These are phyloP conservation scores for Shiraia sp. DNA, from an alignment of 2,329 filamentous ascomycete species.

Conservation along the genomic window DNA sequence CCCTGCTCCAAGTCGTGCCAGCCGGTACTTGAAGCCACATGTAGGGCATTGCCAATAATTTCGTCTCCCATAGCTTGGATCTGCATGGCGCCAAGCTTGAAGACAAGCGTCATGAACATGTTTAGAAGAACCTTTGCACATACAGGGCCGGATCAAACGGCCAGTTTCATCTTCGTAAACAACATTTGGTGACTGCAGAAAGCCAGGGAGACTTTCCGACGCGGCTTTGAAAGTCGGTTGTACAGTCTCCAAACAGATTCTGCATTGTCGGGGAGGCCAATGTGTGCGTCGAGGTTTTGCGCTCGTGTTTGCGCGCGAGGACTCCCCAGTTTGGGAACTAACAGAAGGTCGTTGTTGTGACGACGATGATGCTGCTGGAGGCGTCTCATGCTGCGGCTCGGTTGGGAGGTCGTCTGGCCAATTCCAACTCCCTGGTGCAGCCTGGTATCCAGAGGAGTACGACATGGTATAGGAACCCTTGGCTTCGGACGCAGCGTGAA, in stretches of 20 bases:
- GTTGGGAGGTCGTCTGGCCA: conserved; percentile 53
- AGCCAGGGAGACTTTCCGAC: conserved; percentile 58
- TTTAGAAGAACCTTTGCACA: conserved; percentile 89
- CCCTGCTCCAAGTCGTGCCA: conserved; percentile 77
- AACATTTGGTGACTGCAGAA: conserved; percentile 63
- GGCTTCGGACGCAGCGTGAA: conserved; percentile 5
- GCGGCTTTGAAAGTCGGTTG: conserved; percentile 62
- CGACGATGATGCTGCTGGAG: conserved; percentile 18
- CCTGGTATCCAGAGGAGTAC: conserved; percentile 45
- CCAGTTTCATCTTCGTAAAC: conserved; percentile 75
- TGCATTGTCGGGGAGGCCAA: conserved; percentile 76
- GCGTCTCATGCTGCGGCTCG: conserved; percentile 15
- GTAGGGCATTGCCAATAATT: conserved; percentile 89
- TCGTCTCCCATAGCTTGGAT: conserved; percentile 64
- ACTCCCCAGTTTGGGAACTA: conserved; percentile 14
- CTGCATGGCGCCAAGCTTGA: conserved; percentile 76
- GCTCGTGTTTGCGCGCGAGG: conserved; percentile 17
- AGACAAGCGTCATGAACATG: conserved; percentile 95
- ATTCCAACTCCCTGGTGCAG: conserved; percentile 48
- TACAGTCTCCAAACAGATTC: conserved; percentile 83
- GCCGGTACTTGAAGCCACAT: conserved; percentile 79
- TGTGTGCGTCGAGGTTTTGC: conserved; percentile 44
- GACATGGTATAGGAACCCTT: conserved; percentile 39
- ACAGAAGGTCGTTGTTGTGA: conserved; percentile 17
- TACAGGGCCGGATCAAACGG: conserved; percentile 84